These are phyloP conservation scores for Leishmania tarentolae DNA, from an alignment of 208 protist genomes.

Conservation along the genomic window DNA sequence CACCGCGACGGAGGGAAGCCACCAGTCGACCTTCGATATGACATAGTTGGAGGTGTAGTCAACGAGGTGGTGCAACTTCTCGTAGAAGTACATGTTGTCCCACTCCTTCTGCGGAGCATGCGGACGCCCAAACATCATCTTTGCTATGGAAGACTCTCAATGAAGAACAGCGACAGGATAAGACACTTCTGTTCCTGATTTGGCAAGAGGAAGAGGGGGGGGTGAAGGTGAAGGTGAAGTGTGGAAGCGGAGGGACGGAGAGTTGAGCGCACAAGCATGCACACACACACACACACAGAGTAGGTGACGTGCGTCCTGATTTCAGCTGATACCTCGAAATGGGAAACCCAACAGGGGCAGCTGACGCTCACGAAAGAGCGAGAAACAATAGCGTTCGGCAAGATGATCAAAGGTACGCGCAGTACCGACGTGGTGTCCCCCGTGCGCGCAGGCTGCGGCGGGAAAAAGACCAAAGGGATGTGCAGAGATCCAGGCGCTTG, in stretches of 20 bases:
- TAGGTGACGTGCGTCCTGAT: neutral
- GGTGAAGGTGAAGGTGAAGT: neutral
- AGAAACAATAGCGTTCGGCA: neutral
- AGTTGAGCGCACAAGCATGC: neutral
- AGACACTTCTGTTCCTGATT: neutral
- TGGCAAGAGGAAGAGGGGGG: neutral
- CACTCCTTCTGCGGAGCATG: constrained; percentile 73
- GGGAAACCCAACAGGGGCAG: neutral
- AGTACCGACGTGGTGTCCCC: neutral
- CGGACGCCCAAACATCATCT: constrained; percentile 74
- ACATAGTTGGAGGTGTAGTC: constrained; percentile 79
- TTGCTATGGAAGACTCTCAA: neutral
- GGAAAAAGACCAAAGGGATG: neutral
- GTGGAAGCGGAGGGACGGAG: neutral
- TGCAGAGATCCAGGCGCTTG: neutral
- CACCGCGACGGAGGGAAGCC: constrained; percentile 76
- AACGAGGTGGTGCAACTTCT: constrained; percentile 82
- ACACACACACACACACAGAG: neutral
- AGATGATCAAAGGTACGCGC: neutral
- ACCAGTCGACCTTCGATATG: constrained; percentile 82
- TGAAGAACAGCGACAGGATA: neutral
- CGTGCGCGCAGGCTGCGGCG: neutral
- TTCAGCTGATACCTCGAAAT: neutral
- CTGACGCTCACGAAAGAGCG: neutral
- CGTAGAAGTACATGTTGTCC: constrained; percentile 86